A percentile compares a stretch with the other conserved stretches of the same genome.
Evolutionary conservation across 352 stramenopile genomes (phyloP).

Genomic region (Phytophthora hibernalis): DNA sequence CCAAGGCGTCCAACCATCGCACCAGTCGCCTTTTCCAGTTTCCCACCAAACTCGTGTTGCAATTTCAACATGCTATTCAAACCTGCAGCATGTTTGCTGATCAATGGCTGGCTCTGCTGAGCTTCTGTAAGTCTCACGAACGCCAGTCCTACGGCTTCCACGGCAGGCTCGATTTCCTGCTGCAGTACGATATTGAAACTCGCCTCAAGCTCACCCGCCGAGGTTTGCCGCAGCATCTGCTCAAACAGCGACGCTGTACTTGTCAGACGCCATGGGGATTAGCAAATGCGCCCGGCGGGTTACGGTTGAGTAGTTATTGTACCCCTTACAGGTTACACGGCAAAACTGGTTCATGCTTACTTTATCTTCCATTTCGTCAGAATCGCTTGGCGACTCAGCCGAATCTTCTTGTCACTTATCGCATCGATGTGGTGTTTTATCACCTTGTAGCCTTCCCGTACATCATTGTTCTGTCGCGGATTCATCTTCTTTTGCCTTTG

Average conservation of each 20-base stretch:
- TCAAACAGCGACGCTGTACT: neutral
- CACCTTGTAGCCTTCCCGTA: neutral
- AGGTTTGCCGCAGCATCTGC: neutral
- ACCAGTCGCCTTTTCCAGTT: neutral
- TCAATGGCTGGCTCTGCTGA: neutral
- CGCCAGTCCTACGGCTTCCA: neutral
- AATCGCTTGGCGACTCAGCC: neutral
- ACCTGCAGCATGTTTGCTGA: neutral
- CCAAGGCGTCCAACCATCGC: neutral
- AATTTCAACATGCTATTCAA: no score
- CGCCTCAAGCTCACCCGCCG: neutral
- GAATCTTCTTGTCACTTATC: neutral
- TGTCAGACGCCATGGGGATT: neutral
- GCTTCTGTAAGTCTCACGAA: neutral
- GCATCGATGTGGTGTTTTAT: neutral
- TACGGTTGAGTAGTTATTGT: neutral
- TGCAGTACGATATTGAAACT: neutral
- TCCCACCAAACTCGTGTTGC: neutral
- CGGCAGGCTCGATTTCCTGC: neutral
- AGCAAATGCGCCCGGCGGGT: neutral
- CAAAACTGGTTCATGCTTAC: neutral
- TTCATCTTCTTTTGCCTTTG: neutral
- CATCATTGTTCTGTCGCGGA: neutral
- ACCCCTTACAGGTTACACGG: neutral
- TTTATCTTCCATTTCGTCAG: neutral